Percentiles rank a stretch among this genome's conserved stretches.
Conservation (phyloP, 2,329 filamentous ascomycete genomes). For the Phialocephala sp. region DNA sequence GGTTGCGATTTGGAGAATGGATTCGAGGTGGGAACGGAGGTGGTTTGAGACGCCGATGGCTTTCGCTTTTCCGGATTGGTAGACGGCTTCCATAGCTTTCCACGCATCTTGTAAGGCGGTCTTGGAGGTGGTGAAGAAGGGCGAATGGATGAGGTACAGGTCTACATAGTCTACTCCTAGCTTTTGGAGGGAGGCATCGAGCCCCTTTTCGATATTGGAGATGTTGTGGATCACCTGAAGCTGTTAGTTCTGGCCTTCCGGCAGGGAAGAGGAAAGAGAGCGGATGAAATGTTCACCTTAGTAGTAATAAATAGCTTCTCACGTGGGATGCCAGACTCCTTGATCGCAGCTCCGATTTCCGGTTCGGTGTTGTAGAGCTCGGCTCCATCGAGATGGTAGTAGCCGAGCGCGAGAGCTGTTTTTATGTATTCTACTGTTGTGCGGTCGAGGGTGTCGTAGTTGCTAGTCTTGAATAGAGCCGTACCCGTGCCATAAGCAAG, state of each 20-base stretch:
- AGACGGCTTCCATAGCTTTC: constrained; percentile 65
- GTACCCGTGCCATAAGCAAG: constrained; percentile 68
- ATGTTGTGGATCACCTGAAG: constrained; percentile 58
- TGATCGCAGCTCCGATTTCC: constrained; percentile 55
- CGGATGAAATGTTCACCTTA: constrained; percentile 49
- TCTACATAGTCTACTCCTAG: constrained; percentile 66
- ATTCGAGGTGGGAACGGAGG: constrained; percentile 56
- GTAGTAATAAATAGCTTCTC: constrained; percentile 59
- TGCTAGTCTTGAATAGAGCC: constrained; percentile 58
- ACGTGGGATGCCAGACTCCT: constrained; percentile 51
- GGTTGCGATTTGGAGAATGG: constrained; percentile 55
- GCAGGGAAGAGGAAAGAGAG: constrained; percentile 38
- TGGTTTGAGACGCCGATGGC: constrained; percentile 82
- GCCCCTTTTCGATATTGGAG: constrained; percentile 16
- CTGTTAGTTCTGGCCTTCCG: constrained; percentile 58
- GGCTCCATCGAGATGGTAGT: constrained; percentile 63
- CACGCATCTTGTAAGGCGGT: constrained; percentile 43
- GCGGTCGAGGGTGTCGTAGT: constrained; percentile 48
- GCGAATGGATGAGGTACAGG: constrained; percentile 49
- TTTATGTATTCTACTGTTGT: constrained; percentile 56
- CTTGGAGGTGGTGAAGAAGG: constrained; percentile 4
- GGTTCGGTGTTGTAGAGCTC: constrained; percentile 51
- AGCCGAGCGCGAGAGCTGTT: constrained; percentile 62
- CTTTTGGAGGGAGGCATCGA: constrained; percentile 53
- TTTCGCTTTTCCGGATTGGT: constrained; percentile 64